Conservation (phyloP, 148 eudicot species). For the Euryodendron excelsum region DNA sequence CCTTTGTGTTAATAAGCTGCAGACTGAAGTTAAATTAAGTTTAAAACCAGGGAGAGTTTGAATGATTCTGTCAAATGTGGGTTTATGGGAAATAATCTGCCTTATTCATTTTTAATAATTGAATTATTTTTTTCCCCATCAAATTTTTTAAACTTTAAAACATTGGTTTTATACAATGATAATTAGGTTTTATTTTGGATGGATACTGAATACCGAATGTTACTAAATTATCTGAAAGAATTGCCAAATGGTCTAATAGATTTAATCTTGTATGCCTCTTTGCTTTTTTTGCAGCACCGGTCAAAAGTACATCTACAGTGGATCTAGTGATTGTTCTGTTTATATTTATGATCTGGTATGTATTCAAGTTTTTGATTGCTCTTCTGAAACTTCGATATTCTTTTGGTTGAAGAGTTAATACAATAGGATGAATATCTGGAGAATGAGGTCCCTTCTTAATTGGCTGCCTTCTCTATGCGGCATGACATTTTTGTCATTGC, state of each 20-base stretch:
- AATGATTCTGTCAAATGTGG: too few species aligned
- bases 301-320: slow-evolving; percentile 82
- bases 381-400: not conserved
- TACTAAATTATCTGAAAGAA: not conserved
- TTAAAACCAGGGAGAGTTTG: too few species aligned
- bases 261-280: not conserved
- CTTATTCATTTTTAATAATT: not conserved
- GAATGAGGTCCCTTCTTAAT: not conserved
- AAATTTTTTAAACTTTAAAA: not conserved
- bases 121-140: not conserved
- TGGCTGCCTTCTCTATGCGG: not conserved
- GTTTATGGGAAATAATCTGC: not conserved
- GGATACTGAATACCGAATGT: not conserved
- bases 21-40: not conserved
- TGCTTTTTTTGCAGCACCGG: slow-evolving; percentile 64
- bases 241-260: not conserved
- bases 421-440: not conserved
- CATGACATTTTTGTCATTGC: not conserved
- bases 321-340: slow-evolving; percentile 62
- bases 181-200: not conserved
- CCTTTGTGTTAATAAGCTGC: not conserved
- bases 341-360: slow-evolving; percentile 81
- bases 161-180: not conserved
- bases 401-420: not conserved
- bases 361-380: not conserved